Percentiles rank a stretch among this genome's conserved stretches.
These are phyloP conservation scores for Apophysomyces trapeziformis DNA, from an alignment of 371 early-diverging fungal species.

Conservation along the genomic window DNA sequence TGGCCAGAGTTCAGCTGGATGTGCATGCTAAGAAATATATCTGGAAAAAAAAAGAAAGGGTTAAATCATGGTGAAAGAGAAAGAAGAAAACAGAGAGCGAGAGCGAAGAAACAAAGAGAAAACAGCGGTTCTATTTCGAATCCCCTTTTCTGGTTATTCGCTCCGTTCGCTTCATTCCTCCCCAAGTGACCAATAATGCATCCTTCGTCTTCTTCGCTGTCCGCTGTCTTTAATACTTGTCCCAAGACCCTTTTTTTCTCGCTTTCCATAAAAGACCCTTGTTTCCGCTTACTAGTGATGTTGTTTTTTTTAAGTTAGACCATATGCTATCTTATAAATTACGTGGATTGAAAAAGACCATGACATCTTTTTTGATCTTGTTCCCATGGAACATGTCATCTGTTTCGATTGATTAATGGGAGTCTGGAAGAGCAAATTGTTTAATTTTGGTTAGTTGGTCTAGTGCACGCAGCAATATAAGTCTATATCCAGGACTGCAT, in stretches of 20 bases:
- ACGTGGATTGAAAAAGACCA: background rate
- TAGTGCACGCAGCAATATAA: background rate
- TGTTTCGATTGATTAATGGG: background rate
- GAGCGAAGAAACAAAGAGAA: slow-evolving; percentile 7
- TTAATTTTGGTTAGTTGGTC: background rate
- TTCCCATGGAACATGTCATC: slow-evolving; percentile 4
- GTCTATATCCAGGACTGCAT: slow-evolving; percentile 5
- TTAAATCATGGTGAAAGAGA: background rate
- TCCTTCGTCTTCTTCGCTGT: background rate
- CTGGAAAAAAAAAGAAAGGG: background rate
- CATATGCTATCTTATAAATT: background rate
- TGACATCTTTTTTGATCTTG: background rate
- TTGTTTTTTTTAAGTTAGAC: background rate
- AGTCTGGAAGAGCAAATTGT: background rate
- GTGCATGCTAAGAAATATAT: slow-evolving; percentile 22
- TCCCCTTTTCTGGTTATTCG: background rate
- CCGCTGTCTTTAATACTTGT: slow-evolving; percentile 1
- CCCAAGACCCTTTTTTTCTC: slow-evolving; percentile 1
- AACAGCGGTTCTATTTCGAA: slow-evolving; percentile 8
- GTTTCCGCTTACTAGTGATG: background rate
- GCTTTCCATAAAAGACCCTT: background rate
- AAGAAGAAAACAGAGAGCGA: background rate
- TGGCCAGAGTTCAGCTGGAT: slow-evolving; percentile 21
- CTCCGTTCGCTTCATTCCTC: background rate
- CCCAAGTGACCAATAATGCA: slow-evolving; percentile 5